Percentiles rank a stretch among this genome's conserved stretches.
Conservation (phyloP, 345 rosid species). For the Pistacia atlantica region DNA sequence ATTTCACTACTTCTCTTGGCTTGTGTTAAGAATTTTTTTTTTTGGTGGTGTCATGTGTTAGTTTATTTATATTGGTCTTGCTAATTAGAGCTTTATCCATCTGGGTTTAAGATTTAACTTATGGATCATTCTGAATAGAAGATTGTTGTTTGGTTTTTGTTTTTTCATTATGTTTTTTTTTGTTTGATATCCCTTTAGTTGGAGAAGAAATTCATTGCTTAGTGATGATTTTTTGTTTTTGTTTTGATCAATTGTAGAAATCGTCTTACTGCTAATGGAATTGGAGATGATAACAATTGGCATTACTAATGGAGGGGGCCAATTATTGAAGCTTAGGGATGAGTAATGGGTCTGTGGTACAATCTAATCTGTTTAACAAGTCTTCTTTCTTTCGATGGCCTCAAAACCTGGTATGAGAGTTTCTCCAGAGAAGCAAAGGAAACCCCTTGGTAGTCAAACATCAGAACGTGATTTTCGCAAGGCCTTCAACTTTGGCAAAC, state of each 20-base stretch:
- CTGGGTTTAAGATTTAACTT: not conserved
- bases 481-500: slow-evolving; percentile 35
- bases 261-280: slow-evolving; percentile 19
- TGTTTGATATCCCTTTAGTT: slow-evolving; percentile 1
- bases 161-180: slow-evolving; percentile 1
- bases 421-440: slow-evolving; percentile 47
- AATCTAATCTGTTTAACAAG: slow-evolving; percentile 21
- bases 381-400: slow-evolving; percentile 48
- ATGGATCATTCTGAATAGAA: slow-evolving; percentile 9
- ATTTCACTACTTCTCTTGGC: not conserved
- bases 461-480: slow-evolving; percentile 30
- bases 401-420: slow-evolving; percentile 43
- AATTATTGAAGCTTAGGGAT: slow-evolving; percentile 22
- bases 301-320: slow-evolving; percentile 22
- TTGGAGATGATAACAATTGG: slow-evolving; percentile 28
- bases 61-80: not conserved
- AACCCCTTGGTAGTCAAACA: slow-evolving; percentile 33
- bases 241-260: slow-evolving; percentile 26
- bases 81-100: slow-evolving; percentile 9
- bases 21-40: not conserved
- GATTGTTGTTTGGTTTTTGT: slow-evolving; percentile 8
- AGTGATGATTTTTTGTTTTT: slow-evolving; percentile 13
- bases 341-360: slow-evolving; percentile 33
- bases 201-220: slow-evolving; percentile 1
- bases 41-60: not conserved